Percentiles rank a stretch among this genome's conserved stretches.
Conservation (phyloP, 2,329 filamentous ascomycete genomes). For the Phaeosphaeriaceae sp. region DNA sequence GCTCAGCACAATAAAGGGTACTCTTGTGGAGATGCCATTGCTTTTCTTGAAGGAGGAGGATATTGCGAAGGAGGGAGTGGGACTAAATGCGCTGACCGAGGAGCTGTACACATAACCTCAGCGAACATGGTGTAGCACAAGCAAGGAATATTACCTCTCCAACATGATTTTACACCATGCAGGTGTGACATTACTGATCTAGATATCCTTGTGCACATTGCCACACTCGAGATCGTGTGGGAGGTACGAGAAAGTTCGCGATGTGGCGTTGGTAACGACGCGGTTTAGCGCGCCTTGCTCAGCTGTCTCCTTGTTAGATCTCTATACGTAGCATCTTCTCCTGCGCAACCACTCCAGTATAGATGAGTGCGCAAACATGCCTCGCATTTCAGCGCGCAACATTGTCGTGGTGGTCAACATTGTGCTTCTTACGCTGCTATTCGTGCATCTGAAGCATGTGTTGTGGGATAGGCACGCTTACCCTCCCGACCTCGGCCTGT, state of each 20-base stretch:
- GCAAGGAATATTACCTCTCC: too few relatives aligned
- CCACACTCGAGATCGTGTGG: too few relatives aligned
- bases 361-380: conserved; percentile 26
- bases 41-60: conserved; percentile 86
- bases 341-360: neutral
- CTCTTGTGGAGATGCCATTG: conserved; percentile 83
- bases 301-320: neutral
- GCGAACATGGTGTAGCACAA: neutral
- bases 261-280: neutral
- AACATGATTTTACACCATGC: too few relatives aligned
- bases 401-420: conserved; percentile 30
- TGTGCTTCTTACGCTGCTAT: conserved; percentile 32
- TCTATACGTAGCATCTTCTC: neutral
- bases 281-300: neutral
- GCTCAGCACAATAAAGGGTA: conserved; percentile 72
- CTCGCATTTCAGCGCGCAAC: conserved; percentile 41
- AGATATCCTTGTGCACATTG: neutral
- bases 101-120: conserved; percentile 55
- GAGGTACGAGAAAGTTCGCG: neutral
- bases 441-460: conserved; percentile 41
- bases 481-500: conserved; percentile 15
- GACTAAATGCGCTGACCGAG: conserved; percentile 59
- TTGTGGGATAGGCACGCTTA: conserved; percentile 28
- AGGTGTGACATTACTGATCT: too few relatives aligned
- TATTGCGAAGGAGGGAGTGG: conserved; percentile 82